Evolutionary conservation across 2,329 filamentous ascomycete genomes (phyloP), one percentile per base, ranked within the genome.

Genomic region (Aspergillus puulaauensis): DNA sequence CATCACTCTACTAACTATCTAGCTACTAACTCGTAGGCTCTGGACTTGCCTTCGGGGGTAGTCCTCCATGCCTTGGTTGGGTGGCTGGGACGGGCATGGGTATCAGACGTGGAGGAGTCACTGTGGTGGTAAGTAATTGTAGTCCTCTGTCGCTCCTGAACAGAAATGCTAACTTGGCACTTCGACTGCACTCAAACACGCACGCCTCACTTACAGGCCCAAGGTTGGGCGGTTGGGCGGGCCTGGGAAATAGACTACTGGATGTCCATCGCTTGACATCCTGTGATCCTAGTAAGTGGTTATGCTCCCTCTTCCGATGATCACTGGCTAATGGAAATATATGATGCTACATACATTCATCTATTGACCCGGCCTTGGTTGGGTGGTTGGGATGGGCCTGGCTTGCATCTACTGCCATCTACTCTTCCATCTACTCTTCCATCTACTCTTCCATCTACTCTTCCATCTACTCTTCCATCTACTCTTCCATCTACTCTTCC

Each of bases 371-470:
- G 23, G 9, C 27, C 27, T 31, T 45, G 56, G 52, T 37, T 43
- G 56, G 56, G 60, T 54, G 60, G 57, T 24, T 39, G 60, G 52
- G 60, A 48, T 40, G 57, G 60, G 58, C 59, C 35, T 59, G 59
- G 56, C 37, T n/a, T 6, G 1, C 1, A n/a, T 37, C 14, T 37
- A 37, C 15, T n/a, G 0, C 35, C 5, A 37, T 37, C 35, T 37
- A 37, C 14, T 9, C 9, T 19, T n/a, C 23, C 23, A 5, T 24
- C 23, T 24, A 24, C 23, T 24, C 5, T n/a, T n/a, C 23, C 23
- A 24, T 2, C 23, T 24, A 31, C 19, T 41, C 45, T n/a, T n/a
- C 47, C 3, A 14, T 15, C 11, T 5, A 19, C 19, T 19, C 23
- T 39, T 1, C 35, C 3, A 12, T 39, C 5, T 39, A 39, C 35